Conservation (phyloP, 495 filamentous ascomycete genomes). For the Glarea lozoyensis region DNA sequence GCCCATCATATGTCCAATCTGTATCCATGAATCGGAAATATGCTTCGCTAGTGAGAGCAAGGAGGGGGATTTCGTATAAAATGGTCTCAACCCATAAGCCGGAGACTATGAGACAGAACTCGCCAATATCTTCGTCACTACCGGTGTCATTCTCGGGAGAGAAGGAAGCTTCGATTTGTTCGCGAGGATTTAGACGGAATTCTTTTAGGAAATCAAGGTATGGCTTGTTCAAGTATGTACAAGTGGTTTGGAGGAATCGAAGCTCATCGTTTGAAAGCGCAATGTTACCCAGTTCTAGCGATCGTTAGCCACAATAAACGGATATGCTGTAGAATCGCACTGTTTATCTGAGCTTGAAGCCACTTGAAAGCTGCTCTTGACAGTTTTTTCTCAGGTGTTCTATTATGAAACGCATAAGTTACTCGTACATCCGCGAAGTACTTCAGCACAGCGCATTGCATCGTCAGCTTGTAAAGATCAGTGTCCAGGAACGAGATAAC, state of each 20-base stretch:
- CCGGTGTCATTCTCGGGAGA: slow-evolving; percentile 53
- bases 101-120: slow-evolving; percentile 60
- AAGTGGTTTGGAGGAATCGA: slow-evolving; percentile 65
- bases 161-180: slow-evolving; percentile 71
- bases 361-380: slow-evolving; percentile 75
- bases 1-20: slow-evolving; percentile 78
- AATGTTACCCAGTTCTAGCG: slow-evolving; percentile 66
- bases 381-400: slow-evolving; percentile 87
- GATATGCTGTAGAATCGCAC: slow-evolving; percentile 31
- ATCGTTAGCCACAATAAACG: neutral
- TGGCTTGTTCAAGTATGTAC: slow-evolving; percentile 65
- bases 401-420: slow-evolving; percentile 88
- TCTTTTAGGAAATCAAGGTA: slow-evolving; percentile 75
- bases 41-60: slow-evolving; percentile 86
- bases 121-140: slow-evolving; percentile 61
- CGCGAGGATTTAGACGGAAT: slow-evolving; percentile 69
- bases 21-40: slow-evolving; percentile 93
- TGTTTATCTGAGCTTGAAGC: slow-evolving; percentile 73
- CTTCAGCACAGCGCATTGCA: slow-evolving; percentile 93
- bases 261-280: slow-evolving; percentile 69
- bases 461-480: slow-evolving; percentile 96
- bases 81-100: slow-evolving; percentile 94
- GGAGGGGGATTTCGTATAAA: slow-evolving; percentile 90
- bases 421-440: slow-evolving; percentile 81
- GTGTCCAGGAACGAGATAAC: slow-evolving; percentile 92